A percentile compares a stretch with the other conserved stretches of the same genome.
phyloP scores from a whole-genome alignment of 2,329 filamentous ascomycete species.

The Microdochium bolleyi region DNA sequence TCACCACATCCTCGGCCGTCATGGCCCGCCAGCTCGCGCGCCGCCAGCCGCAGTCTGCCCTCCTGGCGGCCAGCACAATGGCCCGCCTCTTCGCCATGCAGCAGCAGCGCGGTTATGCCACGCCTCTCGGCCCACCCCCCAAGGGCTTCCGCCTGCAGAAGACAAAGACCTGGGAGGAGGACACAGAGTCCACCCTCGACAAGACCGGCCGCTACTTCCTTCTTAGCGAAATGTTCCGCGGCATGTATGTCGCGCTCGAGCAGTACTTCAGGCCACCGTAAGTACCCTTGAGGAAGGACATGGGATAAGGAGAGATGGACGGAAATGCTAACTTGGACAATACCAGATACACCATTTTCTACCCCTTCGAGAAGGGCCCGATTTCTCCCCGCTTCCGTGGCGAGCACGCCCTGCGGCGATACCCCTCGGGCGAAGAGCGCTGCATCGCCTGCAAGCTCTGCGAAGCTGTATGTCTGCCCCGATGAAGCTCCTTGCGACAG shows the following conservation, averaged over 20 bases:
- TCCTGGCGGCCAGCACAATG: slow-evolving; percentile 19
- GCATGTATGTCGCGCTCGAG: slow-evolving; percentile 97
- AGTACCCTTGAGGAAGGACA: slow-evolving; percentile 33
- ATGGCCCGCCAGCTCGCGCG: slow-evolving; percentile 22
- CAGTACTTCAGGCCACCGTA: slow-evolving; percentile 98
- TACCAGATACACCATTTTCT: slow-evolving; percentile 89
- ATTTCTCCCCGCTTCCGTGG: slow-evolving; percentile 97
- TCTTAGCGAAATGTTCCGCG: slow-evolving; percentile 88
- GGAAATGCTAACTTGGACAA: slow-evolving; percentile 4
- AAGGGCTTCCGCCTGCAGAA: slow-evolving; percentile 71
- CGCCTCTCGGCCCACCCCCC: slow-evolving; percentile 71
- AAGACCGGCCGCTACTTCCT: slow-evolving; percentile 90
- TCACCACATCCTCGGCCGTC: slow-evolving; percentile 15
- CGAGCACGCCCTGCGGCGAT: slow-evolving; percentile 92
- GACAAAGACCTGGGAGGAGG: slow-evolving; percentile 72
- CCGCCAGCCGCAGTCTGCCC: slow-evolving; percentile 14
- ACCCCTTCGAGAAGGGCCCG: slow-evolving; percentile 97
- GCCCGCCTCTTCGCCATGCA: slow-evolving; percentile 6
- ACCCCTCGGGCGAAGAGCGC: slow-evolving; percentile 94
- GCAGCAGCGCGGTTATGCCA: slow-evolving; percentile 42
- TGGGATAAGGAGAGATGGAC: not conserved
- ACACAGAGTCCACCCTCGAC: slow-evolving; percentile 69
- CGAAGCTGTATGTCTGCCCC: slow-evolving; percentile 59
- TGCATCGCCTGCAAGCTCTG: slow-evolving; percentile 99
- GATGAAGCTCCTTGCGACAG: not conserved